Evolutionary conservation across 331 rosid genomes (phyloP).

Genomic region (Malus hybrid): DNA sequence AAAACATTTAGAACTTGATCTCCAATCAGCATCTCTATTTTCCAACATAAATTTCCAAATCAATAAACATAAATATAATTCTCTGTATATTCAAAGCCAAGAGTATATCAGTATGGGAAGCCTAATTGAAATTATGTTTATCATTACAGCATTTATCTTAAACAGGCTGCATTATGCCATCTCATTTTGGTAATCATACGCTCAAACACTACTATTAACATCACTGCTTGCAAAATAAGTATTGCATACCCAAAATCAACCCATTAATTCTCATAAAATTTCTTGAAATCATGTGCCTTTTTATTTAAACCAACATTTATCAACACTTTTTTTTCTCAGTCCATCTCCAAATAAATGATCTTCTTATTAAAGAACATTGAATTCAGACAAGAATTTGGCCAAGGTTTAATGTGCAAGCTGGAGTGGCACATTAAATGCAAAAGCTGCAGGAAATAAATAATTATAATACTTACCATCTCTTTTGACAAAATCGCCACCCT

Average conservation of each 20-base stretch:
- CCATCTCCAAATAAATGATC: neutral
- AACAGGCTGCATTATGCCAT: neutral
- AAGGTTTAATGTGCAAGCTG: neutral
- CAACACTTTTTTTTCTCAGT: neutral
- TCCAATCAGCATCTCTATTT: neutral
- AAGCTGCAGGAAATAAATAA: neutral
- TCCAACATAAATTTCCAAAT: neutral
- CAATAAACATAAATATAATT: neutral
- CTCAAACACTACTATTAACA: neutral
- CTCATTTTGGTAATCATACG: neutral
- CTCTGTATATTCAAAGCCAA: neutral
- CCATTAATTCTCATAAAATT: neutral
- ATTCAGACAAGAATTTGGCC: neutral
- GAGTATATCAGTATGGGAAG: neutral
- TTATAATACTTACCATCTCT: conserved; percentile 62
- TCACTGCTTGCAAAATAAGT: neutral
- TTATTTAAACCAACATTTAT: neutral
- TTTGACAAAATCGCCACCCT: conserved; percentile 96
- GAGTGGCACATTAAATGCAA: conserved; percentile 11
- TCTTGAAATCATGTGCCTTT: neutral
- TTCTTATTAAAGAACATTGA: neutral
- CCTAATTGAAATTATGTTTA: neutral
- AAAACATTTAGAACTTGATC: neutral
- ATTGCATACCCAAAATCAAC: neutral
- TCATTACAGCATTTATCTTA: neutral